Percentiles rank a stretch among this genome's conserved stretches.
Evolutionary conservation across 2,329 filamentous ascomycete species (phyloP).

Genomic region (Tolypocladium ophioglossoides): DNA sequence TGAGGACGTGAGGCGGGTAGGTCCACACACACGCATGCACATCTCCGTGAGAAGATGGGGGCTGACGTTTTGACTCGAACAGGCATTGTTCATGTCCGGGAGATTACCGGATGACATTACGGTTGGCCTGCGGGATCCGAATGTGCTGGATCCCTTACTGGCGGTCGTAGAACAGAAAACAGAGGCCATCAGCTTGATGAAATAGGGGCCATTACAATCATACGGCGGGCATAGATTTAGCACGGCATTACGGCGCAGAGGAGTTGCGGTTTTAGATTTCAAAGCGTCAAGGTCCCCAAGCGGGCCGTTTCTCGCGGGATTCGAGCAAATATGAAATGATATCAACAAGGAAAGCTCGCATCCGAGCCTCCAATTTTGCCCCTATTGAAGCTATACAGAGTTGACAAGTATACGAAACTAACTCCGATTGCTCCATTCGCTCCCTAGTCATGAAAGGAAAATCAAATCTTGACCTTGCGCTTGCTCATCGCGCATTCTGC

Average conservation of each 20-base stretch:
- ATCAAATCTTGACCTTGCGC: not conserved
- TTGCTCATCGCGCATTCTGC: slow-evolving; percentile 32
- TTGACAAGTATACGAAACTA: not conserved
- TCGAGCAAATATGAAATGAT: not conserved
- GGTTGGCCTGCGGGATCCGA: slow-evolving; percentile 68
- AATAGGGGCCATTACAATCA: not conserved
- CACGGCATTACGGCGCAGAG: not conserved
- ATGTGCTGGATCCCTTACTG: slow-evolving; percentile 59
- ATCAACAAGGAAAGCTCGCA: not conserved
- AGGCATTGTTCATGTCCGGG: slow-evolving; percentile 40
- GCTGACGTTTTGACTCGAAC: not conserved
- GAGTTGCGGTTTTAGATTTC: not conserved
- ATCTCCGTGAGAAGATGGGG: not conserved
- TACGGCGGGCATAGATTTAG: not conserved
- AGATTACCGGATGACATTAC: slow-evolving; percentile 60
- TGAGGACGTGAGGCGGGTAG: slow-evolving; percentile 61
- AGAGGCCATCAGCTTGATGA: slow-evolving; percentile 32
- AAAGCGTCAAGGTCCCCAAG: not conserved
- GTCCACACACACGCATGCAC: slow-evolving; percentile 13
- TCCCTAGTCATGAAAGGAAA: not conserved
- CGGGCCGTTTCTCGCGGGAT: not conserved
- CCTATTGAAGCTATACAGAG: not conserved
- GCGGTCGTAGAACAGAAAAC: slow-evolving; percentile 58
- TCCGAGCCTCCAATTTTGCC: not conserved
- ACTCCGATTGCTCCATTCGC: not conserved